phyloP scores from a whole-genome alignment of 805 yeast species.

The Candida ficus region DNA sequence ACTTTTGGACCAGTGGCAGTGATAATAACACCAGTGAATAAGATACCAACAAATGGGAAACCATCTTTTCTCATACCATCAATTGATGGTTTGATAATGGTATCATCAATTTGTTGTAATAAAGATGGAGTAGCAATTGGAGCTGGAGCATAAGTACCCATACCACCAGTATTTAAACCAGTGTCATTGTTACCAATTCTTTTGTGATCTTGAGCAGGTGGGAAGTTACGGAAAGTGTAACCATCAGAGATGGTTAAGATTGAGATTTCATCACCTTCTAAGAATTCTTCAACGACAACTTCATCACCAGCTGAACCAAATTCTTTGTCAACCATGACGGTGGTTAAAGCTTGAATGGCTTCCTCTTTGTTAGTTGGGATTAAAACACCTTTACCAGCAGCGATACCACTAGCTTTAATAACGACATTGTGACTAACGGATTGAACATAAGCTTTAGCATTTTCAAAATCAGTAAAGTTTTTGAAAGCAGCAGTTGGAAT shows the following conservation, averaged over 20 bases:
- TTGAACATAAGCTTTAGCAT: slow-evolving; percentile 68
- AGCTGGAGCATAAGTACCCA: slow-evolving; percentile 99
- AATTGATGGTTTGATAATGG: slow-evolving; percentile 85
- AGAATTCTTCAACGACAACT: slow-evolving; percentile 90
- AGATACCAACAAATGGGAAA: slow-evolving; percentile 89
- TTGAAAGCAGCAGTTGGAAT: slow-evolving; percentile 93
- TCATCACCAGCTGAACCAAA: slow-evolving; percentile 94
- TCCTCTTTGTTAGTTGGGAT: slow-evolving; percentile 83
- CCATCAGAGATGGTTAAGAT: slow-evolving; percentile 92
- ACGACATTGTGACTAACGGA: slow-evolving; percentile 71
- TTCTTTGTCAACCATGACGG: slow-evolving; percentile 82
- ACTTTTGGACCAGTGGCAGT: slow-evolving; percentile 89
- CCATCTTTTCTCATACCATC: slow-evolving; percentile 96
- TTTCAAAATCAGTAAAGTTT: slow-evolving; percentile 72
- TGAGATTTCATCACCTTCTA: slow-evolving; percentile 96
- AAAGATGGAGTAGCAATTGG: slow-evolving; percentile 84
- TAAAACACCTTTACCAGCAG: slow-evolving; percentile 98
- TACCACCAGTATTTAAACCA: slow-evolving; percentile 97
- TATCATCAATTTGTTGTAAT: slow-evolving; percentile 60
- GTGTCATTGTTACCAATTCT: slow-evolving; percentile 89
- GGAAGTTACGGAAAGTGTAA: slow-evolving; percentile 81
- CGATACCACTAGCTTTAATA: slow-evolving; percentile 95
- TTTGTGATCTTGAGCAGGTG: slow-evolving; percentile 98
- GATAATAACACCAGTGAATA: slow-evolving; percentile 93
- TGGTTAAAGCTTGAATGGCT: slow-evolving; percentile 77